Conservation (phyloP, 306 rosid genomes). For the Styphnolobium japonicum region DNA sequence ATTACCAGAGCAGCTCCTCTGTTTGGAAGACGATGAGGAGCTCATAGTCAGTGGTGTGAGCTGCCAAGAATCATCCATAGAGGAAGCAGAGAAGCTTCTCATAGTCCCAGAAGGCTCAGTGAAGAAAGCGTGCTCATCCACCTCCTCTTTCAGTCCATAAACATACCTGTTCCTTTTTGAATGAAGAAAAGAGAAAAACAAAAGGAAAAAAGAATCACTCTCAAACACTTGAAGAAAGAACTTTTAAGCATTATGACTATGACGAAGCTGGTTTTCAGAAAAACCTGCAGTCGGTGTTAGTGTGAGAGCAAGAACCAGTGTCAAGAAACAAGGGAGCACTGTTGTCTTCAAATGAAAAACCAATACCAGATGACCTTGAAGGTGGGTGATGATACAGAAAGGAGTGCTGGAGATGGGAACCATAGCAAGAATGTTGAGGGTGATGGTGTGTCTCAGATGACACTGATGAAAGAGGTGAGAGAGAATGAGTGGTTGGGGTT, state of each 20-base stretch:
- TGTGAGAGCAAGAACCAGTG: constrained; percentile 50
- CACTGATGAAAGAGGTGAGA: constrained; percentile 35
- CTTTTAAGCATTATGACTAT: background rate
- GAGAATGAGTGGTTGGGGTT: constrained; percentile 20
- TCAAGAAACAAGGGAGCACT: constrained; percentile 57
- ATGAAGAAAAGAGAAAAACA: background rate
- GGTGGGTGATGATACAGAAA: constrained; percentile 34
- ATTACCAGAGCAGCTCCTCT: constrained; percentile 48
- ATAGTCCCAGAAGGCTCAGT: constrained; percentile 64
- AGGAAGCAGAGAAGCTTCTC: constrained; percentile 59
- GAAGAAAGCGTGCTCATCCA: constrained; percentile 77
- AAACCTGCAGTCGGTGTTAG: constrained; percentile 62
- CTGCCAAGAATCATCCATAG: constrained; percentile 71
- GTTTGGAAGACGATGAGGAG: constrained; percentile 57
- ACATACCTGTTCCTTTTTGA: constrained; percentile 52
- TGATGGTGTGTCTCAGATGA: constrained; percentile 34
- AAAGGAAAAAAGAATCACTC: background rate
- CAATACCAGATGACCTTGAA: constrained; percentile 45
- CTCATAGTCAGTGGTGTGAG: constrained; percentile 77
- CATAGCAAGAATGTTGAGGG: constrained; percentile 22
- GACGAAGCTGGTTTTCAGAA: background rate
- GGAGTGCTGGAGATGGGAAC: constrained; percentile 29
- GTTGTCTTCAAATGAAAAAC: constrained; percentile 58
- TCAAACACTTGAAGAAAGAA: background rate
- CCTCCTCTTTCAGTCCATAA: constrained; percentile 65